Evolutionary conservation across 140 eudicot genomes (phyloP).

Genomic region (Stevia rebaudiana): DNA sequence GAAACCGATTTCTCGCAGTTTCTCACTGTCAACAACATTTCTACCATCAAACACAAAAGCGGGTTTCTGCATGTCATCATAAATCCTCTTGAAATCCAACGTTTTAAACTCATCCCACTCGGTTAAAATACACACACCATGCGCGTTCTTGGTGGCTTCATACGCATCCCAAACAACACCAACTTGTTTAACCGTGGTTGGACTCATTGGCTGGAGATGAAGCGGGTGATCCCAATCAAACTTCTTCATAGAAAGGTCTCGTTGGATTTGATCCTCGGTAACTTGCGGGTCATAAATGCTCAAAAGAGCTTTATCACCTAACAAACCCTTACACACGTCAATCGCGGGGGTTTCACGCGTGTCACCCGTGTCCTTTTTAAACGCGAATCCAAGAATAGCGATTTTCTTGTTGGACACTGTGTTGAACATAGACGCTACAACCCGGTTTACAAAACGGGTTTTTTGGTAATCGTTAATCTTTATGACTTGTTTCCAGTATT

Average conservation of each 20-base stretch:
- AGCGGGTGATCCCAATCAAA: slow-evolving; percentile 66
- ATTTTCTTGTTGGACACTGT: slow-evolving; percentile 63
- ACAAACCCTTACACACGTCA: slow-evolving; percentile 65
- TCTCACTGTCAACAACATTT: too few relatives aligned
- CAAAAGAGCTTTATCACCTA: slow-evolving; percentile 51
- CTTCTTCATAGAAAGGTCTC: slow-evolving; percentile 62
- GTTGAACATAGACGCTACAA: slow-evolving; percentile 75
- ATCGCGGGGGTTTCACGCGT: slow-evolving; percentile 72
- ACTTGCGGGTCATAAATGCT: slow-evolving; percentile 77
- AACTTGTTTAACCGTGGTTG: slow-evolving; percentile 57
- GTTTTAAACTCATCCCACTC: too few relatives aligned
- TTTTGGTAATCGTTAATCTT: slow-evolving; percentile 68
- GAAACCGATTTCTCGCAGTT: too few relatives aligned
- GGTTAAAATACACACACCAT: too few relatives aligned
- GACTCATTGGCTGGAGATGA: slow-evolving; percentile 78
- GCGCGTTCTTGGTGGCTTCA: slow-evolving; percentile 68
- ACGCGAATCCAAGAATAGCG: slow-evolving; percentile 59
- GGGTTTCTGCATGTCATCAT: too few relatives aligned
- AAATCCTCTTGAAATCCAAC: too few relatives aligned
- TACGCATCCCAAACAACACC: slow-evolving; percentile 67
- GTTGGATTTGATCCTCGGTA: slow-evolving; percentile 67
- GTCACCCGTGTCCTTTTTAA: slow-evolving; percentile 66
- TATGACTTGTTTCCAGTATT: slow-evolving; percentile 71
- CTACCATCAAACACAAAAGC: too few relatives aligned
- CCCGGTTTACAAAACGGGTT: slow-evolving; percentile 62